These are phyloP conservation scores for Tephrocybe sp. DNA, from an alignment of 768 basidiomycete genomes.

Conservation along the genomic window DNA sequence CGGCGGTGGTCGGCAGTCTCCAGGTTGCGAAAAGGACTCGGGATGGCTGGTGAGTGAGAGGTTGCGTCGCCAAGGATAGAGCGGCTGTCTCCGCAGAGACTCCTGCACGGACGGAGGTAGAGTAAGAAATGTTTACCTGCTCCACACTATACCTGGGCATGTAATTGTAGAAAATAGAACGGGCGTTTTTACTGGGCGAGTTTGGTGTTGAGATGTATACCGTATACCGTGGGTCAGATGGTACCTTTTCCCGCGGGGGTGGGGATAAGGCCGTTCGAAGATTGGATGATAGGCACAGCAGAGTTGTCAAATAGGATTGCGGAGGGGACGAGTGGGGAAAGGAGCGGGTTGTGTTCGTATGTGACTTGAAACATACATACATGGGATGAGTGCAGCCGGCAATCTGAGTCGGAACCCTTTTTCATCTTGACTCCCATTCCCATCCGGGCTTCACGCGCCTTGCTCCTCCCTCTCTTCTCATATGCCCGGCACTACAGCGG, in stretches of 20 bases:
- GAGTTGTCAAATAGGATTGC: slow-evolving; percentile 9
- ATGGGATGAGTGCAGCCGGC: slow-evolving; percentile 20
- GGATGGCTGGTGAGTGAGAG: background rate
- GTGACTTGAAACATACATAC: slow-evolving; percentile 15
- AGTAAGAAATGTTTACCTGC: slow-evolving; percentile 17
- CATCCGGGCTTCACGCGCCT: slow-evolving; percentile 16
- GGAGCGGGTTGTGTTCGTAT: background rate
- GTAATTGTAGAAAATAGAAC: slow-evolving; percentile 19
- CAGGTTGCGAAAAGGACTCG: background rate
- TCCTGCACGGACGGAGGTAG: slow-evolving; percentile 22
- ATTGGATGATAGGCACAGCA: slow-evolving; percentile 1
- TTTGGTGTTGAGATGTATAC: slow-evolving; percentile 9
- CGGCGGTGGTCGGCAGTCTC: background rate
- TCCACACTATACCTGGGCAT: slow-evolving; percentile 12
- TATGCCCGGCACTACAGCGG: slow-evolving; percentile 30
- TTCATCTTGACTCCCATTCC: slow-evolving; percentile 19
- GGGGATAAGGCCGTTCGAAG: background rate
- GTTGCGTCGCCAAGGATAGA: background rate
- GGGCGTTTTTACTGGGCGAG: slow-evolving; percentile 3
- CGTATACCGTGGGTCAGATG: slow-evolving; percentile 16
- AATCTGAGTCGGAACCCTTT: slow-evolving; percentile 40
- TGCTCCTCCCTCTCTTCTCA: slow-evolving; percentile 9
- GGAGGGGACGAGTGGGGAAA: slow-evolving; percentile 11
- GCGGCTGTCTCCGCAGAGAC: slow-evolving; percentile 7
- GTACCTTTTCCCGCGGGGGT: slow-evolving; percentile 15